Evolutionary conservation across 2,329 filamentous ascomycete species (phyloP).

Genomic region (Metarhizium sp.): DNA sequence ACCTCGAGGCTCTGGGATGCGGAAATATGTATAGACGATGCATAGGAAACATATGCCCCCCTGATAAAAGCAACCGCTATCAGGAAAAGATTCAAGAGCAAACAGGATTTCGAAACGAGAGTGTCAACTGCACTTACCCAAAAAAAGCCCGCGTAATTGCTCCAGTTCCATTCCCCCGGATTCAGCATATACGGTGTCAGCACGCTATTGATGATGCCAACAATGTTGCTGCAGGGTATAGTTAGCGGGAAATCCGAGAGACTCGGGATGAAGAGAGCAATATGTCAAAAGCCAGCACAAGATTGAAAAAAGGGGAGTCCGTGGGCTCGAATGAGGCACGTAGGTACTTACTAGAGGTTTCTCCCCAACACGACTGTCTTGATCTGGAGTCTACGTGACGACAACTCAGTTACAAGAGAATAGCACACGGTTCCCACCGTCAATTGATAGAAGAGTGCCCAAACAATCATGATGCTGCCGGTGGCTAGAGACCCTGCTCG

Average conservation of each 20-base stretch:
- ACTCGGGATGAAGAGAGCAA: neutral
- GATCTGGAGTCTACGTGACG: constrained; percentile 73
- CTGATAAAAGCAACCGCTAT: constrained; percentile 17
- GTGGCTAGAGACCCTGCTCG: constrained; percentile 62
- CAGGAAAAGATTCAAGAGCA: neutral
- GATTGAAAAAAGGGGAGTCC: neutral
- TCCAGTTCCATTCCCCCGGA: constrained; percentile 78
- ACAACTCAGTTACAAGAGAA: constrained; percentile 77
- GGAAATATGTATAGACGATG: constrained; percentile 59
- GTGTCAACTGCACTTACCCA: constrained; percentile 41
- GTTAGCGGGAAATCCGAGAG: neutral
- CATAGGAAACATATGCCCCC: constrained; percentile 71
- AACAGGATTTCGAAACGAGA: neutral
- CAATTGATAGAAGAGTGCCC: constrained; percentile 76
- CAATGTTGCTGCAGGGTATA: constrained; percentile 51
- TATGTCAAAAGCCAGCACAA: neutral
- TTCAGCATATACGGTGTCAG: constrained; percentile 92
- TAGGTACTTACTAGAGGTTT: constrained; percentile 52
- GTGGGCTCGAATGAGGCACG: neutral
- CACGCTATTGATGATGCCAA: constrained; percentile 72
- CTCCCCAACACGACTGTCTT: constrained; percentile 86
- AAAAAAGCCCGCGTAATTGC: constrained; percentile 81
- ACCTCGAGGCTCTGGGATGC: constrained; percentile 62
- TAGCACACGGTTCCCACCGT: constrained; percentile 86
- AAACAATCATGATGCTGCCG: constrained; percentile 75